These are phyloP conservation scores for Stagonosporopsis chrysanthemi DNA, from an alignment of 2,329 filamentous ascomycete species.

Conservation along the genomic window DNA sequence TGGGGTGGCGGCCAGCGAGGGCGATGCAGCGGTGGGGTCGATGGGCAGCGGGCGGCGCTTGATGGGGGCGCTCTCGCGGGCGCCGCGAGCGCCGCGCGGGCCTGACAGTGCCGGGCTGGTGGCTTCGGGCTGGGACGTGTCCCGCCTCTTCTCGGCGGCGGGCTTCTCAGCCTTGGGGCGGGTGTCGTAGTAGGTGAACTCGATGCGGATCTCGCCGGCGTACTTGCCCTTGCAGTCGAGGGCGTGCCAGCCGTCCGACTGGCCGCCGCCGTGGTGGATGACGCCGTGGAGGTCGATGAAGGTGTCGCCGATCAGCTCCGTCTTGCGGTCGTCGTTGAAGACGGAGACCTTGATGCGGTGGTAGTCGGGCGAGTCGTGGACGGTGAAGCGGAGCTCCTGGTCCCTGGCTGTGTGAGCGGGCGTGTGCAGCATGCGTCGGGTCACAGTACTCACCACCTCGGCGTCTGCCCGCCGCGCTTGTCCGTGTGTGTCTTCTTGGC, in stretches of 20 bases:
- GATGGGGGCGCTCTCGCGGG: slow-evolving; percentile 66
- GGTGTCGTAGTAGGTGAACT: slow-evolving; percentile 95
- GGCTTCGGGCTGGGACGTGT: slow-evolving; percentile 42
- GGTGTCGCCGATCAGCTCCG: slow-evolving; percentile 92
- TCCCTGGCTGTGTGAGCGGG: slow-evolving; percentile 70
- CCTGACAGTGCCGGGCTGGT: slow-evolving; percentile 51
- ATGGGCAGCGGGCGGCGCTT: slow-evolving; percentile 86
- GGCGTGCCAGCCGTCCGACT: slow-evolving; percentile 90
- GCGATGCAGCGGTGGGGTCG: slow-evolving; percentile 69
- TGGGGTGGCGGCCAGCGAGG: slow-evolving; percentile 36
- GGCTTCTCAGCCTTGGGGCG: slow-evolving; percentile 81
- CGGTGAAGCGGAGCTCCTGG: slow-evolving; percentile 92
- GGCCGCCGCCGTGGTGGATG: slow-evolving; percentile 85
- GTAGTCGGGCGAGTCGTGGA: slow-evolving; percentile 97
- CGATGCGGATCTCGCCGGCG: slow-evolving; percentile 90
- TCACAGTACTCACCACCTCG: slow-evolving; percentile 86
- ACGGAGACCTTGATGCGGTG: slow-evolving; percentile 93
- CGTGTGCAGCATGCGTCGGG: neutral
- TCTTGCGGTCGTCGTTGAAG: slow-evolving; percentile 98
- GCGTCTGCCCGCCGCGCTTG: slow-evolving; percentile 91
- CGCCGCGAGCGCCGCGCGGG: slow-evolving; percentile 39
- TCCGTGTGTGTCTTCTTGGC: slow-evolving; percentile 97
- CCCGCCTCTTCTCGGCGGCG: slow-evolving; percentile 62
- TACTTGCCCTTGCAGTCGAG: slow-evolving; percentile 92
- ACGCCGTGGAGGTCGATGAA: slow-evolving; percentile 86